phyloP scores from a whole-genome alignment of 306 rosid genomes.

The Cicer judaicum region DNA sequence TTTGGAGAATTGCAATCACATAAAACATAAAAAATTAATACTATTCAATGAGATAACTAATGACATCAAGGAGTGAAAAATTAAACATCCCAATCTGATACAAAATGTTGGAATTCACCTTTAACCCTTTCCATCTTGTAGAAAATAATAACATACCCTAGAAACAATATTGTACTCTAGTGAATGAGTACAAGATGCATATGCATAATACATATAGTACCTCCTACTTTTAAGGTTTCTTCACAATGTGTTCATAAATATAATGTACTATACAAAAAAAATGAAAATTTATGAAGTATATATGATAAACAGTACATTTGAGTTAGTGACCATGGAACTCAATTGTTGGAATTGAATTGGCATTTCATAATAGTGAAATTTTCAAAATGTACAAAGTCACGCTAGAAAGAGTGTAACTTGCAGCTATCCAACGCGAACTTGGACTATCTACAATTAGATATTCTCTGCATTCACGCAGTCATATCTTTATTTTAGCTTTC shows the following conservation, averaged over 20 bases:
- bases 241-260: constrained; percentile 20
- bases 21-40: too few species aligned
- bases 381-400: background rate
- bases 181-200: constrained; percentile 39
- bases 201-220: background rate
- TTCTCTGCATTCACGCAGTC: background rate
- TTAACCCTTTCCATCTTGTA: constrained; percentile 2
- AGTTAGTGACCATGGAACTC: constrained; percentile 24
- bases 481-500: constrained; percentile 29
- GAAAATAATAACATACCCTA: constrained; percentile 8
- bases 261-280: constrained; percentile 32
- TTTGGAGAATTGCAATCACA: too few species aligned
- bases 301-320: background rate
- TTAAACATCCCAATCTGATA: constrained; percentile 8
- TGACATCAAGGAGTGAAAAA: constrained; percentile 11
- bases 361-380: background rate
- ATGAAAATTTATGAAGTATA: constrained; percentile 31
- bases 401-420: constrained; percentile 14
- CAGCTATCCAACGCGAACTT: background rate
- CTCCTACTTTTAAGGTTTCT: constrained; percentile 36
- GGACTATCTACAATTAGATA: too few species aligned
- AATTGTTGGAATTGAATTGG: background rate
- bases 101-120: constrained; percentile 4
- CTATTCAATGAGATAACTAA: background rate
- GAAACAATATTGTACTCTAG: background rate